Base-by-base conservation (phyloP, 106 monocot genomes). In the Dioscorea zingiberensis region DNA sequence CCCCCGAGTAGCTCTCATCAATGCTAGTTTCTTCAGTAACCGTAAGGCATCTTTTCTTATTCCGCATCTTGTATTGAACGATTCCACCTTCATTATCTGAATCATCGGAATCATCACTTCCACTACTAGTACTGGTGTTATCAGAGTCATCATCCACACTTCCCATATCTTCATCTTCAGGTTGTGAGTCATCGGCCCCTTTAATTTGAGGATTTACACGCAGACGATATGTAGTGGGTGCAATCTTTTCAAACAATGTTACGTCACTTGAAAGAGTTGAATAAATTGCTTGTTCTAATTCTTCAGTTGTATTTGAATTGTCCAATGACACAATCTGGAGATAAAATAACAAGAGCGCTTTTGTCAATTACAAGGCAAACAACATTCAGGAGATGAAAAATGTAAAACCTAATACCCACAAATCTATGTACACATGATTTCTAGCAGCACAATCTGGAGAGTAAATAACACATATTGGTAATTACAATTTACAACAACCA, bases 211-310 rank as follows among this genome's bases (percentile, higher is more conserved):
- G 71, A 55, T 75, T 71, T 55, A 72, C 76, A 46, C n/a, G n/a
- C n/a, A 98, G 74, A 28, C 97, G 85, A 78, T 89, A 98, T 71
- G 92, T 58, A 71, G 79, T 73, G 45, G 78, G 48, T 44, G 78
- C 85, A 58, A 98, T 98, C 71, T 98, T 98, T 66, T 98, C 97
- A 80, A 98, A 98, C 57, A 98, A 76, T 45, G 97, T 98, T 32
- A 92, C 71, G 23, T 98, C 97, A 71, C 92, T 86, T 29, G 88
- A 88, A 63, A 98, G 80, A 46, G 88, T 89, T 29, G 68, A 88
- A 61, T 38, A 61, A 71, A 98, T 92, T 32, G 85, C 48, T 60
- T 80, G 58, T 65, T 89, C 86, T 64, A 84, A 27, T 63, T 87
- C 87, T 60, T 84, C 85, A 26, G 3, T 26, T 38, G 78, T 70